Base-by-base conservation (phyloP, 177 flowering plant species). In the Telopea speciosissima region DNA sequence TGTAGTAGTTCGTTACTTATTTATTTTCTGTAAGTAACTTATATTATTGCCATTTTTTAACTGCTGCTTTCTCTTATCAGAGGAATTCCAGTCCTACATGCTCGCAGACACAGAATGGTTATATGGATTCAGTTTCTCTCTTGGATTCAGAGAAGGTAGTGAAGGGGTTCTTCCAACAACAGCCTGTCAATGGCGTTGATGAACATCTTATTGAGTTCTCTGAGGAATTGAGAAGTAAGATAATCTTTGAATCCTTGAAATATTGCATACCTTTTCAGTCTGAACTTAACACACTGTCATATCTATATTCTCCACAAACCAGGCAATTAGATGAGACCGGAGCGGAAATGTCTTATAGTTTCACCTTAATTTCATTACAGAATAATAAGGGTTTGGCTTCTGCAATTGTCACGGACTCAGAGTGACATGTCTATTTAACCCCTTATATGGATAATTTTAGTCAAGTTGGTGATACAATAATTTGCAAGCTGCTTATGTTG, bases 191-290 rank as follows among this genome's bases (percentile, higher is more conserved):
- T 33, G 92, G 85, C 66, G 73, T 71, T 71, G 99, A 95, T 80
- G 96, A 93, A 36, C 93, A 95, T 84, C 95, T 91, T 63, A 70
- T 85, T 72, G 99, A 95, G 82, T 95, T 93, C 76, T 89, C 98
- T n/a, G 99, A 95, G 83, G 90, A 97, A 63, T 24, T 95, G 73
- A 85, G 96, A 83, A 91, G 99, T 95, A 88, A 72, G 89, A 10
- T 70, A 8, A 24, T 71, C 22, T 65, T 70, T 54, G 19, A 49
- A 11, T 31, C 52, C 12, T 60, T 33, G 25, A 31, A 28, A 24
- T 75, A 24, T 26, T 16, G 8, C 49, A n/a, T 3, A 45, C 31
- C 5, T 49, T 49, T 49, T 49, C 54, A 49, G 1, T 49, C 40
- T 59, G 64, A 59, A 9, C 17, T 12, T 49, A 49, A 49, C 3